Percentiles rank a stretch among this genome's conserved stretches.
These are phyloP conservation scores for Trametes pubescens DNA, from an alignment of 1,284 basidiomycete genomes.

Conservation along the genomic window DNA sequence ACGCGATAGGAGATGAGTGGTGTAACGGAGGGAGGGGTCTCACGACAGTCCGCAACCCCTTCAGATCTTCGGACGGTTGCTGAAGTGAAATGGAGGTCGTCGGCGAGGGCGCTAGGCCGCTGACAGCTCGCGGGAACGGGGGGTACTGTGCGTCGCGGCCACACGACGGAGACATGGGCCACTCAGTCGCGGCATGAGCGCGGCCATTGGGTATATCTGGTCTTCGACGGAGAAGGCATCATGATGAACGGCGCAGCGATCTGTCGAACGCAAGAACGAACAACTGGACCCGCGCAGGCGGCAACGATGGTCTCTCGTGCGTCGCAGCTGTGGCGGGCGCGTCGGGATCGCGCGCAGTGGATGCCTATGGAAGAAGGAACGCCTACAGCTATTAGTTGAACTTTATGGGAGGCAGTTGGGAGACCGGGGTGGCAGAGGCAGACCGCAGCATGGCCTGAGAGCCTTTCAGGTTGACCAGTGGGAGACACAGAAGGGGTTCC, in stretches of 20 bases:
- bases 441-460: neutral
- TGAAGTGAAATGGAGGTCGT: too few relatives aligned
- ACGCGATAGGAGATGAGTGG: too few relatives aligned
- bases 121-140: neutral
- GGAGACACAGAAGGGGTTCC: neutral
- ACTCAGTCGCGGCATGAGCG: neutral
- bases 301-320: too few relatives aligned
- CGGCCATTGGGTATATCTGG: neutral
- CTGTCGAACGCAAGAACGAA: neutral
- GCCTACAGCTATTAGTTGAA: too few relatives aligned
- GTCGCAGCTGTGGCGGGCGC: too few relatives aligned
- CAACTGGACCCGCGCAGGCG: neutral
- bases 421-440: neutral
- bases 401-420: neutral
- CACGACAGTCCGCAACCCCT: too few relatives aligned
- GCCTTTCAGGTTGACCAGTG: neutral
- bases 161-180: neutral
- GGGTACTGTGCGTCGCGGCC: neutral
- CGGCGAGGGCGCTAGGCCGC: too few relatives aligned
- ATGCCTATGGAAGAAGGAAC: too few relatives aligned
- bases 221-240: neutral
- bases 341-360: too few relatives aligned
- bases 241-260: conserved; percentile 4
- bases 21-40: too few relatives aligned
- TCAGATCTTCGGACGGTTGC: too few relatives aligned